phyloP scores from a whole-genome alignment of 495 filamentous ascomycete genomes.

The Venustampulla echinocandica region DNA sequence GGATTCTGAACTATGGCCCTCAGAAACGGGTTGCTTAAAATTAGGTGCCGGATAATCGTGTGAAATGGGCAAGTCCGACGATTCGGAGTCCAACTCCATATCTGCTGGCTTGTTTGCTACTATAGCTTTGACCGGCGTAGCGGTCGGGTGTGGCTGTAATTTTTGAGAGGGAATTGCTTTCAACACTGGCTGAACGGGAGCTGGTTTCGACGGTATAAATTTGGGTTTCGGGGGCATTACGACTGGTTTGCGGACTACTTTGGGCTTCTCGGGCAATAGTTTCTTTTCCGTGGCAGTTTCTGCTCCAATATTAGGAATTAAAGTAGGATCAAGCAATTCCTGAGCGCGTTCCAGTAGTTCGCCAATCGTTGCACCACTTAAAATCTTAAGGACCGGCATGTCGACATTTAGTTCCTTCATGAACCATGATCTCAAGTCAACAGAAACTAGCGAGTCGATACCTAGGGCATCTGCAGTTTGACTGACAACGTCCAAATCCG shows the following conservation, averaged over 20 bases:
- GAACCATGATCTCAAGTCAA: constrained; percentile 29
- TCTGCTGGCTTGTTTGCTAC: no score
- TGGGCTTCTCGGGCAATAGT: no score
- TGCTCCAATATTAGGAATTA: background rate
- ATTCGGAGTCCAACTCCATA: no score
- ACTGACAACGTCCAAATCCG: constrained; percentile 11
- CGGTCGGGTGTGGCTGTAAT: background rate
- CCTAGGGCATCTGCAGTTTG: constrained; percentile 25
- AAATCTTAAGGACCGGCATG: constrained; percentile 39
- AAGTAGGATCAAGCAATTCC: background rate
- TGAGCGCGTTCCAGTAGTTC: constrained; percentile 18
- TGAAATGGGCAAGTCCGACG: background rate
- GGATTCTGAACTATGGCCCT: background rate
- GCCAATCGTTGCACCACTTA: constrained; percentile 31
- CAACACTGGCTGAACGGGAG: background rate
- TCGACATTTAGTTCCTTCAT: constrained; percentile 29
- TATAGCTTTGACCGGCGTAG: background rate
- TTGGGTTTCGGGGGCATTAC: background rate
- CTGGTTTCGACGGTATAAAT: background rate
- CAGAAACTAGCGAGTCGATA: constrained; percentile 26
- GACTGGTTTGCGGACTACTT: background rate
- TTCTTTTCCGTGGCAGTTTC: no score
- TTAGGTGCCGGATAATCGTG: background rate
- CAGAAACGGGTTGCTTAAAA: background rate
- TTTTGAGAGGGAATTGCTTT: no score